Base-by-base conservation (phyloP, 345 rosid species). In the Passiflora organensis region DNA sequence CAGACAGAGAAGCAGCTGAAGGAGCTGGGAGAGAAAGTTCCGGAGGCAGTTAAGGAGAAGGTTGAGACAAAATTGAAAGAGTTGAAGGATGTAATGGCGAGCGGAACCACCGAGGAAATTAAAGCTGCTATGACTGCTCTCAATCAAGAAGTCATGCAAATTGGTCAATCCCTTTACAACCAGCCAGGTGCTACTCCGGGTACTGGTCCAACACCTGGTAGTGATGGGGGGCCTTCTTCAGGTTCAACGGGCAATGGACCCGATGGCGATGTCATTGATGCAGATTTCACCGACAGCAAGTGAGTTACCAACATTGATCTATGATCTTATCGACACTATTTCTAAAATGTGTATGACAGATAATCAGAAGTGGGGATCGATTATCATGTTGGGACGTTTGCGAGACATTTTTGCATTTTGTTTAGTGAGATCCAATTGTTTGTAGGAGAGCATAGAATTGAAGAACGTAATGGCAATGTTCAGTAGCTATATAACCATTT, bases 1-100 rank as follows among this genome's bases (percentile, higher is more conserved):
- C 95, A 88, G 57, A 91, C 96, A 9, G 96, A 91, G 81, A 91
- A 91, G 74, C 98, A 91, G 70, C 77, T 88, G 43, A 88, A 86
- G 73, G 96, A 91, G 67, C 79, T 86, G 0, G 95, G 98, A 37
- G 96, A 88, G 58, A 88, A 88, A 71, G 84, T 88, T 17, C 98
- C 98, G 15, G 87, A 72, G 12, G 77, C 82, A 4, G 95, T 91
- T 19, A 91, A 88, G 59, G 98, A 86, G 69, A 88, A 86, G 72
- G 96, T 88, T 0, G 96, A 91, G 79, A 77, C 76, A 2, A 88
- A 91, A 70, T 80, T 91, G 2, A 76, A 85, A 70, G 93, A 84
- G 70, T 91, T 91, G 32, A 82, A 76, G 78, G 94, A 88, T 52
- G 82, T 88, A 48, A 72, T 91, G n/a, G 72, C 76, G 5, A 83